Conservation (phyloP, 441 rosid species). For the Populus hybrid region DNA sequence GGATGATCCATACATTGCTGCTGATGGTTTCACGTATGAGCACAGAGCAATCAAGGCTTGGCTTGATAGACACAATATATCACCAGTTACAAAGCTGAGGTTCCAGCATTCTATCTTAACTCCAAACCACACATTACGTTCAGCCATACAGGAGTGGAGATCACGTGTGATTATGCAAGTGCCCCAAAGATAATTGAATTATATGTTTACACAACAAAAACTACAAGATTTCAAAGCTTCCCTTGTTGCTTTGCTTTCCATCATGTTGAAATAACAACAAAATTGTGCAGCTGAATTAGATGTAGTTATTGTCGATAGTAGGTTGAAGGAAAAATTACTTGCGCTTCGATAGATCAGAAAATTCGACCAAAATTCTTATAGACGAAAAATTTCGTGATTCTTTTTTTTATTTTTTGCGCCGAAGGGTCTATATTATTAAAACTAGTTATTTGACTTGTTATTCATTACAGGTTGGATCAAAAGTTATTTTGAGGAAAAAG, state of each 20-base stretch:
- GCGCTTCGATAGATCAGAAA: too few relatives aligned
- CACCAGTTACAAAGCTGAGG: slow-evolving; percentile 68
- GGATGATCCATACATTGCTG: slow-evolving; percentile 84
- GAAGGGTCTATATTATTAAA: too few relatives aligned
- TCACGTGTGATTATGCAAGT: slow-evolving; percentile 41
- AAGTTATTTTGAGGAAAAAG: too few relatives aligned
- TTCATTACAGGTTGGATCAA: too few relatives aligned
- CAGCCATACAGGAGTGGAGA: slow-evolving; percentile 81
- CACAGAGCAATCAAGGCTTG: slow-evolving; percentile 72
- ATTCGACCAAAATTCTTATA: too few relatives aligned
- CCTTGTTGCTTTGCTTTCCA: background rate
- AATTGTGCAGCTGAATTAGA: background rate
- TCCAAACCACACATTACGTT: slow-evolving; percentile 63
- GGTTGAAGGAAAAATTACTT: background rate
- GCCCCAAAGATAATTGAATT: slow-evolving; percentile 13
- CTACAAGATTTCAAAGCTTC: background rate
- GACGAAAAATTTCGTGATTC: too few relatives aligned
- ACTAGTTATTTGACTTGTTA: too few relatives aligned
- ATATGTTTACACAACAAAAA: background rate
- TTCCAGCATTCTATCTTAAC: slow-evolving; percentile 43
- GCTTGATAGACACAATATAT: slow-evolving; percentile 64
- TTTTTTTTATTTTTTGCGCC: too few relatives aligned
- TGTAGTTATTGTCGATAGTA: background rate
- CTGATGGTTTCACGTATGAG: slow-evolving; percentile 87
- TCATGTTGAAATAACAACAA: background rate